Base-by-base conservation (phyloP, 2,329 filamentous ascomycete species). In the Aspergillus luchuensis region DNA sequence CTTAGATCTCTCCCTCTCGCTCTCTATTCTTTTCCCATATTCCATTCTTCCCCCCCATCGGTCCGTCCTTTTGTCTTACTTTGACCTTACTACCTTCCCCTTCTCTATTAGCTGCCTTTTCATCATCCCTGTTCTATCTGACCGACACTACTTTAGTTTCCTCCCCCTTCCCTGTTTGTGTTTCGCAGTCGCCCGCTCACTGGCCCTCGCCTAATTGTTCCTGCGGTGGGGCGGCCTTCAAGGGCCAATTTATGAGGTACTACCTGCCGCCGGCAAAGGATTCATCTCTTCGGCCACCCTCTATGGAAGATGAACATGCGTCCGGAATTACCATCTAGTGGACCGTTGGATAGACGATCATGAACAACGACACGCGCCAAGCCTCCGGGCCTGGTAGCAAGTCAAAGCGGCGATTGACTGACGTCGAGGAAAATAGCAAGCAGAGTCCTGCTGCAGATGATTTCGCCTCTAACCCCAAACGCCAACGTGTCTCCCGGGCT, bases 401-500 rank as follows among this genome's bases (percentile, higher is more conserved):
- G 65, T 63, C 69, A 30, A 75, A 75, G 63, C 67, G 73, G 55
- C 69, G 70, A 67, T 65, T 67, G 57, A 67, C 66, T 8, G 71
- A 74, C 38, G 59, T 56, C n/a, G 69, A 73, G n/a, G 71, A 74
- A 33, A 68, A 72, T 65, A 62, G 62, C 56, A 71, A 65, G 63
- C 62, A 66, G 55, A 70, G 67, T 57, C 58, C 63, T 50, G 58
- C 66, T 48, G 59, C 66, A 36, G 69, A 75, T 30, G 73, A 72
- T 48, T 49, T 58, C 13, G 63, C 72, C 25, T 66, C 72, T 41
- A 76, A 77, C 36, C 68, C 74, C 65, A 89, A 89, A 74, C 82
- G 87, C 43, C 87, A 87, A 67, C 80, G 88, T 60, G 87, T 90
- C 7, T 89, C 87, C 28, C 80, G 87, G 63, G 88, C 88, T 36